These are phyloP conservation scores for Alternaria incomplexa DNA, from an alignment of 2,329 filamentous ascomycete species.

Conservation along the genomic window DNA sequence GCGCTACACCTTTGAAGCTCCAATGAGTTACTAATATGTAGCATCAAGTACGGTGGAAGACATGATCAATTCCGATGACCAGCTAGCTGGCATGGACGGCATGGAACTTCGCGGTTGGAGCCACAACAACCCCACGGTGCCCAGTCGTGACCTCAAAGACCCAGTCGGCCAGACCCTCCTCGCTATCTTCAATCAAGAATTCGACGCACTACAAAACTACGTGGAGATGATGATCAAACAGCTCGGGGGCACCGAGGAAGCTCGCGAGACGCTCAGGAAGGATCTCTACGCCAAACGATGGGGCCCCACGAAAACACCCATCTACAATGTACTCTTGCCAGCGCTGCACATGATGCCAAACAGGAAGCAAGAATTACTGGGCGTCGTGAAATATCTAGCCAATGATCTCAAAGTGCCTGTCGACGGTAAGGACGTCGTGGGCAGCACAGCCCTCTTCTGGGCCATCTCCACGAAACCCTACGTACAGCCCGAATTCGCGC, in stretches of 20 bases:
- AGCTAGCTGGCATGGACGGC: constrained; percentile 18
- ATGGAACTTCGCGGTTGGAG: constrained; percentile 24
- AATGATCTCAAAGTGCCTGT: constrained; percentile 17
- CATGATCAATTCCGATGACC: constrained; percentile 12
- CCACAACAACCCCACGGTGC: constrained; percentile 5
- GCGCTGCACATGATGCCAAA: constrained; percentile 9
- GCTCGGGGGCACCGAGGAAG: constrained; percentile 4
- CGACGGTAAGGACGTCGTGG: constrained; percentile 15
- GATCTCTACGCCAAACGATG: constrained; percentile 17
- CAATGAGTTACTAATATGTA: not conserved
- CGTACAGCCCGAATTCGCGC: constrained; percentile 16
- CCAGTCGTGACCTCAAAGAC: constrained; percentile 18
- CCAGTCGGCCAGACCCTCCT: constrained; percentile 15
- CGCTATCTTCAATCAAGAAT: not conserved
- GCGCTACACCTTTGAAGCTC: not conserved
- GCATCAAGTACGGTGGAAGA: constrained; percentile 11
- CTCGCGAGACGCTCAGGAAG: constrained; percentile 8
- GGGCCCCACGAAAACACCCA: constrained; percentile 16
- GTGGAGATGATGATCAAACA: constrained; percentile 5
- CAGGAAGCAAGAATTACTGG: constrained; percentile 3
- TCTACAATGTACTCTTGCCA: constrained; percentile 18
- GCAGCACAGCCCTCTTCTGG: constrained; percentile 20
- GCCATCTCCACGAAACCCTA: constrained; percentile 23
- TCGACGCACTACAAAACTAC: constrained; percentile 5
- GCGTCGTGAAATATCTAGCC: constrained; percentile 14